A percentile compares a stretch with the other conserved stretches of the same genome.
Conservation (phyloP, 306 rosid genomes). For the Potentilla sterilis region DNA sequence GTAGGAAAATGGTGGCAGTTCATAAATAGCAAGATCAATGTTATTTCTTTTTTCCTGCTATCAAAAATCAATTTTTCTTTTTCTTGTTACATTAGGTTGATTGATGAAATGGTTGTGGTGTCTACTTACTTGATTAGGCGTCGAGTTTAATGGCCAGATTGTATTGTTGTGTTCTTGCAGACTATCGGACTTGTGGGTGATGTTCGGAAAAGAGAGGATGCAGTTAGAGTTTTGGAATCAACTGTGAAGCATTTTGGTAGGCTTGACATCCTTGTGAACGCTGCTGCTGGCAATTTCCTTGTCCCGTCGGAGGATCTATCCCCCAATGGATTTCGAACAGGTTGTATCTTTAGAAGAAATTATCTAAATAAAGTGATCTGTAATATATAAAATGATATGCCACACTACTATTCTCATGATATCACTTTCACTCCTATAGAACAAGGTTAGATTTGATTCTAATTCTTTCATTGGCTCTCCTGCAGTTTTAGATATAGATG, state of each 20-base stretch:
- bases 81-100: neutral
- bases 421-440: neutral
- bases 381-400: neutral
- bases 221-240: conserved; percentile 25
- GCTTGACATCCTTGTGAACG: conserved; percentile 24
- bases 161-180: neutral
- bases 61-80: neutral
- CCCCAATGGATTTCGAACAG: conserved; percentile 25
- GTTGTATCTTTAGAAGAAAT: neutral
- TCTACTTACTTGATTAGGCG: neutral
- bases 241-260: conserved; percentile 25
- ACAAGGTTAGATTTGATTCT: neutral
- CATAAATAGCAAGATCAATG: neutral
- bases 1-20: neutral
- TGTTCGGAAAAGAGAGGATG: conserved; percentile 26
- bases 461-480: neutral
- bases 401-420: neutral
- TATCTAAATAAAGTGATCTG: neutral
- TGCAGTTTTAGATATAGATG: conserved; percentile 87
- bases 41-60: neutral
- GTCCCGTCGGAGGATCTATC: conserved; percentile 19
- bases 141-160: neutral
- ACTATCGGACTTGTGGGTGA: conserved; percentile 21
- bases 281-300: conserved; percentile 29
- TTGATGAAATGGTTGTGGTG: neutral